Evolutionary conservation across 805 yeast genomes (phyloP), one percentile per base, ranked within the genome.

Genomic region (Wickerhamiella bombiphila): DNA sequence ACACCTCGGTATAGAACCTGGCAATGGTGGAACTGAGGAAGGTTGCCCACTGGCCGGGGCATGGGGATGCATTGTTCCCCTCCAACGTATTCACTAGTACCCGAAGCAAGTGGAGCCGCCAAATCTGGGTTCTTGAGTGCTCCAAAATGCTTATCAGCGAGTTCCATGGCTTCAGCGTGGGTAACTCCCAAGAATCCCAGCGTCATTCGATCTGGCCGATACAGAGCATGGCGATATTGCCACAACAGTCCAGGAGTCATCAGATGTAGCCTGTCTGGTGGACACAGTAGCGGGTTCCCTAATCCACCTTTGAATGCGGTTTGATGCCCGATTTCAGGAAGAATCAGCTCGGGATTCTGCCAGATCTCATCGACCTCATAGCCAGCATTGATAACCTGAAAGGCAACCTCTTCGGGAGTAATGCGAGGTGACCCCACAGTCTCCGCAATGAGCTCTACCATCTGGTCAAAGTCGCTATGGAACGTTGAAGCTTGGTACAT

Each of bases 401-500:
- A 91, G 22, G 62, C 64, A 14, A 91, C 60, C 52, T 88, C 97
- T 36, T 69, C 70, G 13, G 70, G 73, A 2, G 78, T 64, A 29
- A 86, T 59, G 29, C 57, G 57, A 6, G 98, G 97, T 40, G 63
- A 64, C 9, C 77, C 62, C 3, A 88, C 77, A 0, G 96, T 82
- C 46, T 85, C 86, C 19, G 81, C 62, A 49, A 91, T 63, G 33
- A 82, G 64, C 33, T 69, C 69, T 45, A 80, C 72, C 93, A 91
- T 83, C 46, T 66, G 64, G 29, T 73, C 88, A 7, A 79, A 75
- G 52, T 86, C 95, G 32, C 68, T 66, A 55, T 86, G 86, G 68
- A 91, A 88, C 1, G 85, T 94, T 2, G 94, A 77, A 1, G 96
- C 93, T 59, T 91, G 97, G 58, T 91, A 91, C 61, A 88, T 72